phyloP scores from a whole-genome alignment of 345 rosid species.

The Crucihimalaya himalaica region DNA sequence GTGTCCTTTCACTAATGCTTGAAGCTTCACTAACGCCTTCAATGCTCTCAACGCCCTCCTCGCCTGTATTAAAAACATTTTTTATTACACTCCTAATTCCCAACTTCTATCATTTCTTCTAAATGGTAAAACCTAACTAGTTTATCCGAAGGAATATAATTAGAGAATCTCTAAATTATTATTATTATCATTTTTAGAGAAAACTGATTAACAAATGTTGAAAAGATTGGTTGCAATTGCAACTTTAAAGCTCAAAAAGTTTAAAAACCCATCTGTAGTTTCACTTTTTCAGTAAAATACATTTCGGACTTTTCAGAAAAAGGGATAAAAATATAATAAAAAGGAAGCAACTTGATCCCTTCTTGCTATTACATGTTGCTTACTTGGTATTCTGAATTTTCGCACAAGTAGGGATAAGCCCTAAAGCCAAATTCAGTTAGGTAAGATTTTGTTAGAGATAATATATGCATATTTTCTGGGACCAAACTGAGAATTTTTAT shows the following conservation, averaged over 20 bases:
- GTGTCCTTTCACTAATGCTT: constrained; percentile 91
- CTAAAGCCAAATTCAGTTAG: constrained; percentile 14
- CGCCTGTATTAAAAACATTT: constrained; percentile 50
- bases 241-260: constrained; percentile 27
- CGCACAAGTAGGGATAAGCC: background rate
- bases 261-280: constrained; percentile 1
- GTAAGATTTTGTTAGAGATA: constrained; percentile 7
- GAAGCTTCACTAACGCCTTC: constrained; percentile 92
- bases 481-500: constrained; percentile 13
- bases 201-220: background rate
- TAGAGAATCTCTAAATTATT: background rate
- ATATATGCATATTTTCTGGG: constrained; percentile 12
- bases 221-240: constrained; percentile 2
- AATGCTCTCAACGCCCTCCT: constrained; percentile 90
- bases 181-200: background rate
- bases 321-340: background rate
- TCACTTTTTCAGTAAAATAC: background rate
- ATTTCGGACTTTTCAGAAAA: background rate
- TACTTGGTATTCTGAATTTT: background rate
- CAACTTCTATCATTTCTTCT: constrained; percentile 3
- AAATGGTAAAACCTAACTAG: constrained; percentile 1
- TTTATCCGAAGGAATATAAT: background rate
- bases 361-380: background rate
- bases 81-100: background rate
- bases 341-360: background rate